phyloP scores from a whole-genome alignment of 768 basidiomycete species.

The Chiua virens region DNA sequence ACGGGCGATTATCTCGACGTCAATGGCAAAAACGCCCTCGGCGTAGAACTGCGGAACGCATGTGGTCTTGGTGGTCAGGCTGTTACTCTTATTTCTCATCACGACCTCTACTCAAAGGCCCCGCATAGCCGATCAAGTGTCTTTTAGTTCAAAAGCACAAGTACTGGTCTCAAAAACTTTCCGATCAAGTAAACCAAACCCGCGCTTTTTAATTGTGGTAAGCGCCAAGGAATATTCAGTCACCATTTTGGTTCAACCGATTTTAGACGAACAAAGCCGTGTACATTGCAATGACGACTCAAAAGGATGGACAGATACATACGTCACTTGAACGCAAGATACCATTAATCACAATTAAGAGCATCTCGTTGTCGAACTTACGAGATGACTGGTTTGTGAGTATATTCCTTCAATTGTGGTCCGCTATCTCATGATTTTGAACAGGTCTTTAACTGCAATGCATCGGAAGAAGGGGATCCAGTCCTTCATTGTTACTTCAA shows the following conservation, averaged over 20 bases:
- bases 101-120: background rate
- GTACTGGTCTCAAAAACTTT: constrained; percentile 80
- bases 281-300: constrained; percentile 64
- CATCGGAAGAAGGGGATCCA: constrained; percentile 92
- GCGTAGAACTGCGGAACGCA: constrained; percentile 67
- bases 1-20: constrained; percentile 95
- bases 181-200: constrained; percentile 89
- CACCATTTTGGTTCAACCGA: background rate
- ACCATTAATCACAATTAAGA: constrained; percentile 82
- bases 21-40: constrained; percentile 76
- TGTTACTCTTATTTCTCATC: background rate
- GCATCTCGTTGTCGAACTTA: constrained; percentile 82
- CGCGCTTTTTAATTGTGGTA: constrained; percentile 88
- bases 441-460: constrained; percentile 74
- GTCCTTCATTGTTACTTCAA: constrained; percentile 91
- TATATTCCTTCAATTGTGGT: background rate
- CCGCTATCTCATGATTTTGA: constrained; percentile 7
- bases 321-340: constrained; percentile 83
- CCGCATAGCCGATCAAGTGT: constrained; percentile 66
- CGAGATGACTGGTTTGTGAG: constrained; percentile 94
- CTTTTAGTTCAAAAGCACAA: constrained; percentile 82
- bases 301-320: constrained; percentile 59
- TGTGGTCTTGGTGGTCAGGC: constrained; percentile 74
- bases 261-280: constrained; percentile 63
- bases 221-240: constrained; percentile 30